Evolutionary conservation across 352 stramenopile species (phyloP).

Genomic region (Phytophthora sojae): DNA sequence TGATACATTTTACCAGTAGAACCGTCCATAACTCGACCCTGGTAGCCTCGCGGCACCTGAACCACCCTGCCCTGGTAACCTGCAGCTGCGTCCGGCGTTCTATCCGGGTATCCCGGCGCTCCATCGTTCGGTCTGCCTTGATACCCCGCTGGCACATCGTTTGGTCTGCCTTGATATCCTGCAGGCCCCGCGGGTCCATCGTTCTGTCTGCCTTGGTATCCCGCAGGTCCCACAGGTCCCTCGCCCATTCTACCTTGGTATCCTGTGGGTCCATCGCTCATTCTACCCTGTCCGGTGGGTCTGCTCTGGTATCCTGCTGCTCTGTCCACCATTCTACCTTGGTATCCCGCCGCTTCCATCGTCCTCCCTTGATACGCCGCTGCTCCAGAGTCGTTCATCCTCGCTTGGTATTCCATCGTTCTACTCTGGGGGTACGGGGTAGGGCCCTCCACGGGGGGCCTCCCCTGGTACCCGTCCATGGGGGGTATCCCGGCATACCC

Average conservation of each 20-base stretch:
- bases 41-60: slow-evolving; percentile 9
- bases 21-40: slow-evolving; percentile 8
- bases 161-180: background rate
- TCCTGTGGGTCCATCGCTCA: background rate
- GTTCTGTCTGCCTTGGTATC: background rate
- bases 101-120: slow-evolving; percentile 10
- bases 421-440: slow-evolving; percentile 9
- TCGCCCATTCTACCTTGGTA: no score
- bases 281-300: background rate
- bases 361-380: slow-evolving; percentile 16
- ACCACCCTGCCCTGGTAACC: slow-evolving; percentile 10
- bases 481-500: slow-evolving; percentile 6
- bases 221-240: background rate
- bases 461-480: slow-evolving; percentile 18
- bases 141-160: background rate
- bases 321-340: slow-evolving; percentile 8
- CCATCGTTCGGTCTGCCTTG: slow-evolving; percentile 3
- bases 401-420: slow-evolving; percentile 1
- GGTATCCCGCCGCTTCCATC: slow-evolving; percentile 20
- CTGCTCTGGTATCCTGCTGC: background rate
- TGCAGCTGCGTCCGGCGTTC: background rate
- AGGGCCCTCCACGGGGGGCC: background rate
- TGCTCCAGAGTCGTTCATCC: background rate
- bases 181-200: background rate
- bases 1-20: slow-evolving; percentile 23